These are phyloP conservation scores for Gracilaria vermiculophylla DNA, from an alignment of 23 red algal species.

Conservation along the genomic window DNA sequence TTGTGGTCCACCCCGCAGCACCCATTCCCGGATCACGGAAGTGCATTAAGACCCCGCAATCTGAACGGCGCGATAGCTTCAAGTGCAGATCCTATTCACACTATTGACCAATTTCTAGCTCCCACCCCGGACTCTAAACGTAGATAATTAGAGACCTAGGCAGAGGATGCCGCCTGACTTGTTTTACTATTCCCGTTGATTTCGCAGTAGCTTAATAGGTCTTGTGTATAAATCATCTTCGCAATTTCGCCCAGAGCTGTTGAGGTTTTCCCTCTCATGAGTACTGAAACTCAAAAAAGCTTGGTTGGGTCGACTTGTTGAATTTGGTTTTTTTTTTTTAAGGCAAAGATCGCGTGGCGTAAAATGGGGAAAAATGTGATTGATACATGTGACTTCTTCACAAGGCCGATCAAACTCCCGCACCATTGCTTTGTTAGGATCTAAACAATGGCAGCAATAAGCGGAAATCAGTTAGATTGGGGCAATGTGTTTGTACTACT, in stretches of 20 bases:
- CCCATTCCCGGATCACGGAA: neutral
- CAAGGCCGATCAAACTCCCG: too few relatives aligned
- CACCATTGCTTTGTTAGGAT: too few relatives aligned
- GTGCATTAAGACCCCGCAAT: conserved; percentile 39
- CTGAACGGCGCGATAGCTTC: conserved; percentile 30
- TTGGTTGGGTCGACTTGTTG: neutral
- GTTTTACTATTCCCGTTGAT: conserved; percentile 26
- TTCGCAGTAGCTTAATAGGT: conserved; percentile 35
- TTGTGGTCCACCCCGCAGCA: conserved; percentile 33
- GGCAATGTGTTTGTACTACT: too few relatives aligned
- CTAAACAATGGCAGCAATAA: too few relatives aligned
- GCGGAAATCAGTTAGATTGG: too few relatives aligned
- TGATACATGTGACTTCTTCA: too few relatives aligned
- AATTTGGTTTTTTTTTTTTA: too few relatives aligned
- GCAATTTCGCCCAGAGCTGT: neutral
- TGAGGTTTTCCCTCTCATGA: neutral
- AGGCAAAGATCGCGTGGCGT: too few relatives aligned
- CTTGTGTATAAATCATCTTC: conserved; percentile 45
- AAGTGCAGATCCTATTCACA: conserved; percentile 21
- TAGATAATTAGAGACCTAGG: conserved; percentile 18
- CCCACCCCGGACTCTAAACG: conserved; percentile 37
- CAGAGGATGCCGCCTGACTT: conserved; percentile 38
- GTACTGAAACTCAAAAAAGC: neutral
- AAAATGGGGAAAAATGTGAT: too few relatives aligned
- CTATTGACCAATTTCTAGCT: conserved; percentile 24